Base-by-base conservation (phyloP, 441 rosid species). In the Jatropha podagrica region DNA sequence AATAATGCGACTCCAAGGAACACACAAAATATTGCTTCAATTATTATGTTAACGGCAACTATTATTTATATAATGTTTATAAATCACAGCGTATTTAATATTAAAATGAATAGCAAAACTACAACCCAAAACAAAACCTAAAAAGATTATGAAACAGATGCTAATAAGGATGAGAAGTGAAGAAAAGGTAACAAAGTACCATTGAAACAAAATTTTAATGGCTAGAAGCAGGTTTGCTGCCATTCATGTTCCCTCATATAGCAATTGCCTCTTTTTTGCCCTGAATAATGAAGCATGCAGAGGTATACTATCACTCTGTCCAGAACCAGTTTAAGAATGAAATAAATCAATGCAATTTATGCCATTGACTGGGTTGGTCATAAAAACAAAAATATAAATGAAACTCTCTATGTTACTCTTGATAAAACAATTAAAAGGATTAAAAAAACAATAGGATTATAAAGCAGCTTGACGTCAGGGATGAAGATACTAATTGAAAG, bases 151-250 rank as follows among this genome's bases (percentile, higher is more conserved):
- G 14, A 32, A 9, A 48, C 26, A 6, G 13, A 51, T 17, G 37
- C 14, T 17, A 8, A 18, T 17, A 37, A 5, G 48, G 8, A 56
- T 55, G 46, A 38, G n/a, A 20, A 52, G 17, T 51, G n/a, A 55
- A 56, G 49, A 20, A 13, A 70, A 7, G 61, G 23, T 26, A 18
- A 32, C 20, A 5, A 56, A 56, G 23, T 51, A 68, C 44, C 60
- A 56, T 70, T 70, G 49, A 70, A 65, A 44, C 26, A 40, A 70
- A 40, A 55, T 37, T 70, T 55, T 40, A 70, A 15, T 2, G 38
- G 65, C 11, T 69, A 20, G 49, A 62, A 41, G 6, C 64, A 55
- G 38, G 58, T 71, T 42, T 42, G 14, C 54, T 6, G 38, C 17
- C 17, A 46, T 9, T 27, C 8, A 32, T 58, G 42, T 62, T 59